phyloP scores from a whole-genome alignment of 2,329 filamentous ascomycete species.

The Fusarium globosum region DNA sequence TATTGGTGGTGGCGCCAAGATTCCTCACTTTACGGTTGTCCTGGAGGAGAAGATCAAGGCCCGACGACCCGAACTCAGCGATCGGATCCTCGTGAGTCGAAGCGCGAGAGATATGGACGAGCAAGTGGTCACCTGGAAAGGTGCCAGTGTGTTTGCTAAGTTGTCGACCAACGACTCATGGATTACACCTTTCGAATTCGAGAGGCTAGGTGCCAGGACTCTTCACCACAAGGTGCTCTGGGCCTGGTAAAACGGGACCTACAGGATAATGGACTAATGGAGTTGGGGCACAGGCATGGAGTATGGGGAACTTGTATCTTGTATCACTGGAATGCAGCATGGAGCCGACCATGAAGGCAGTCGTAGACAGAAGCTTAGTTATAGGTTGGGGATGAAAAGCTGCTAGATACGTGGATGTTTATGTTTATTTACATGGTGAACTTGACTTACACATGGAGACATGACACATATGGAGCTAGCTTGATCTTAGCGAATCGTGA shows the following conservation, averaged over 20 bases:
- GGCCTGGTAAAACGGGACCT: slow-evolving; percentile 60
- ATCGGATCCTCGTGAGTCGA: slow-evolving; percentile 70
- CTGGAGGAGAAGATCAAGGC: slow-evolving; percentile 85
- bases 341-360: slow-evolving; percentile 3
- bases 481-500: not conserved
- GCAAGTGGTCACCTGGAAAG: slow-evolving; percentile 98
- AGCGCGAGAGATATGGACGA: slow-evolving; percentile 95
- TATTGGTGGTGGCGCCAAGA: slow-evolving; percentile 85
- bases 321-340: slow-evolving; percentile 21
- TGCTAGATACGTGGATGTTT: slow-evolving; percentile 3
- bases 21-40: slow-evolving; percentile 80
- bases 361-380: slow-evolving; percentile 1
- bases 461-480: slow-evolving; percentile 4
- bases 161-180: slow-evolving; percentile 94
- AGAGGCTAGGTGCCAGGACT: slow-evolving; percentile 82
- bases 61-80: slow-evolving; percentile 69
- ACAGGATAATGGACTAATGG: slow-evolving; percentile 28
- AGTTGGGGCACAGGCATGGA: slow-evolving; percentile 41
- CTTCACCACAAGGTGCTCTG: slow-evolving; percentile 84
- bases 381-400: slow-evolving; percentile 14
- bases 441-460: not conserved
- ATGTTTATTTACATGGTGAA: slow-evolving; percentile 1
- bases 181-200: slow-evolving; percentile 89
- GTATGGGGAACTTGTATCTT: slow-evolving; percentile 36
- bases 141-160: slow-evolving; percentile 94